Evolutionary conservation across 345 rosid genomes (phyloP), one percentile per base, ranked within the genome.

Genomic region (Clausena lansium): DNA sequence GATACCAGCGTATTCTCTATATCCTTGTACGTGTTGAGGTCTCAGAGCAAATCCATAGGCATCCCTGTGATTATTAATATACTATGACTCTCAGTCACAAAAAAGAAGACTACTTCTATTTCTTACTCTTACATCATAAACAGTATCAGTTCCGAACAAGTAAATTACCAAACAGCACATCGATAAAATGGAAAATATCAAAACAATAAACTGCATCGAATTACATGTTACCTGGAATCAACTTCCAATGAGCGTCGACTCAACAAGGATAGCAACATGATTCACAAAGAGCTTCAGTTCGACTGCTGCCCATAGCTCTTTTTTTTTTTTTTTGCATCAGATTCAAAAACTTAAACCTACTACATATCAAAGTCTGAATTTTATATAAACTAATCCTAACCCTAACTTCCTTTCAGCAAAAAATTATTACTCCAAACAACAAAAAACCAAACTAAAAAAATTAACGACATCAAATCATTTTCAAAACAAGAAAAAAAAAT

Each of bases 231-330:
- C 97, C 97, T 92, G 90, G 99, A 92, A 87, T 90, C 98, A 86
- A 84, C 91, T 90, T 94, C 99, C 88, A 91, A 88, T 52, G 93
- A 85, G 85, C 95, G 98, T 81, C 86, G 89, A 87, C 97, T 94
- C 91, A 94, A 87, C 91, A 96, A 89, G 87, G 98, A 96, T 91
- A 92, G 87, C 94, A 94, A 87, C 98, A 94, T 96, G 84, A 84
- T 94, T 91, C 82, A 85, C 88, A 83, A 77, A 81, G 32, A 86
- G 80, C 55, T 64, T 50, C 89, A 80, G 66, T 87, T 82, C 85
- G 81, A 79, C 83, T 61, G 73, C 86, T 50, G 79, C 92, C 94
- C 95, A 96, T 96, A 83, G 84, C 89, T 91, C 86, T 89, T 85
- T 78, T 78, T 80, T 85, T 78, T 78, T 80, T 60, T 45, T 81